Evolutionary conservation across 2,329 filamentous ascomycete genomes (phyloP), one percentile per base, ranked within the genome.

Genomic region (Penicillium concentricum): DNA sequence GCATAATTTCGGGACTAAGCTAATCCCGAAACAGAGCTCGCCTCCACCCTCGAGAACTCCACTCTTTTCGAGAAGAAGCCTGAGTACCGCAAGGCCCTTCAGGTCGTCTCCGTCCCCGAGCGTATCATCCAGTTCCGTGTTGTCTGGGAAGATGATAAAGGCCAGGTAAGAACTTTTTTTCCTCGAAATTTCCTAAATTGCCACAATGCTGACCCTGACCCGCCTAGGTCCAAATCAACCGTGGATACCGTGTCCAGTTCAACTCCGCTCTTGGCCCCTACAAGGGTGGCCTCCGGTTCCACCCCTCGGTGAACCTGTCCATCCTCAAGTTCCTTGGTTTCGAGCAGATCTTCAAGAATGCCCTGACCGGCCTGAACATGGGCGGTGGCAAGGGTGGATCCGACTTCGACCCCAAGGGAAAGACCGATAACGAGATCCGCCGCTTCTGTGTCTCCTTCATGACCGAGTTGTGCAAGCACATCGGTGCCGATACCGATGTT

Each of bases 281-380:
- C 88, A 97, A 97, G 86, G 94, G 94, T 66, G 94, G 94, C 75
- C 87, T 97, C 67, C 85, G 94, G 68, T 91, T 99, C 79, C 94
- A 99, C 78, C 94, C 93, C 61, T 67, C 71, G 34, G 78, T 81
- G 54, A 82, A 88, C 75, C 80, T 88, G 52, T 84, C 81, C 56
- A 82, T 85, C 72, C 86, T 99, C 71, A 99, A 99, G 83, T 97
- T 97, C 82, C 85, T 99, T 73, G 94, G 93, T 65, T 97, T 97
- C 72, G 94, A 99, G 87, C 94, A 97, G 82, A 95, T 93, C 81
- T 97, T 97, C 85, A 97, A 97, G 86, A 97, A 97, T 90, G 94
- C 94, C 67, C 82, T 97, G 67, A 97, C 94, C 61, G 94, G 94
- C 73, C 80, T 95, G 72, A 91, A 86, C 81, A 97, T 99, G 87